Conservation (phyloP, 208 protist genomes). For the Leishmania gerbilli region DNA sequence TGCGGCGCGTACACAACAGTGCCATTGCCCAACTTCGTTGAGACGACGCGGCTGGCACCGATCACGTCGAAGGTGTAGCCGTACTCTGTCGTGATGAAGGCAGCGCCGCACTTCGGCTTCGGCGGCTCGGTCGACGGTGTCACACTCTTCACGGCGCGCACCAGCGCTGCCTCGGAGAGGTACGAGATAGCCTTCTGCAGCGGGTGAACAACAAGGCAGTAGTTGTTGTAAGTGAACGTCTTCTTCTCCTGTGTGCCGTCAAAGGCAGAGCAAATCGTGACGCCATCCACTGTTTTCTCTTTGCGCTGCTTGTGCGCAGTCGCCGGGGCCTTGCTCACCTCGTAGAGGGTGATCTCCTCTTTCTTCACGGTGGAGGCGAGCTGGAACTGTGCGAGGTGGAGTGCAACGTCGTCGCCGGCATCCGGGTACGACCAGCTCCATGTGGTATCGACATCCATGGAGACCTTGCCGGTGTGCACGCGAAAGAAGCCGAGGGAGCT, state of each 20-base stretch:
- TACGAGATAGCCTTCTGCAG: slow-evolving; percentile 65
- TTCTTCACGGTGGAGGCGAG: slow-evolving; percentile 57
- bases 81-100: slow-evolving; percentile 59
- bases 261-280: slow-evolving; percentile 46
- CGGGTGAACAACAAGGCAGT: slow-evolving; percentile 58
- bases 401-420: neutral
- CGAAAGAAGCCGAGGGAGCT: slow-evolving; percentile 53
- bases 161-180: slow-evolving; percentile 42
- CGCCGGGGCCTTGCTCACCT: slow-evolving; percentile 35
- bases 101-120: slow-evolving; percentile 40
- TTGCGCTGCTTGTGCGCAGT: slow-evolving; percentile 42
- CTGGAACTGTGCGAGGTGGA: slow-evolving; percentile 40
- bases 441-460: slow-evolving; percentile 56
- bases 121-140: slow-evolving; percentile 35
- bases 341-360: slow-evolving; percentile 62
- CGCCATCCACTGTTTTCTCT: slow-evolving; percentile 52
- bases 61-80: slow-evolving; percentile 64
- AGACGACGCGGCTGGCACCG: slow-evolving; percentile 54
- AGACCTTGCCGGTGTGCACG: slow-evolving; percentile 48
- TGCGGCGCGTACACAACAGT: slow-evolving; percentile 71
- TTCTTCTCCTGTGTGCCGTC: slow-evolving; percentile 64
- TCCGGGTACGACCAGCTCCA: slow-evolving; percentile 55
- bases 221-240: slow-evolving; percentile 50
- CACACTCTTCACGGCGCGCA: slow-evolving; percentile 52
- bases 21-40: slow-evolving; percentile 67